These are phyloP conservation scores for Westerdykella sp. DNA, from an alignment of 2,329 filamentous ascomycete genomes.

Conservation along the genomic window DNA sequence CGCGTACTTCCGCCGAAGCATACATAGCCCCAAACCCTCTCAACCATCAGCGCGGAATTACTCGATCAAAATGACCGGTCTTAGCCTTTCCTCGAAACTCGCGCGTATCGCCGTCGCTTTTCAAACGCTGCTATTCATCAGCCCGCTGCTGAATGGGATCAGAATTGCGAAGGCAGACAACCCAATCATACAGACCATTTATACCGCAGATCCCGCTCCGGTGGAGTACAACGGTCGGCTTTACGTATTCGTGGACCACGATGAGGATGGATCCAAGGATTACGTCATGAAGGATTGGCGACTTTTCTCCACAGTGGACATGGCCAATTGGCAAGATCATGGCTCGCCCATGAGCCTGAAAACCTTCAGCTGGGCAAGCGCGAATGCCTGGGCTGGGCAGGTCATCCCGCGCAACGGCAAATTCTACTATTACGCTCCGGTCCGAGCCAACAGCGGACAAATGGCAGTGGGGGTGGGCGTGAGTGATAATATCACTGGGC, in stretches of 20 bases:
- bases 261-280: slow-evolving; percentile 11
- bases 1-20: neutral
- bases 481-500: slow-evolving; percentile 9
- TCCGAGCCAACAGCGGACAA: slow-evolving; percentile 6
- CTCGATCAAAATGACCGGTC: neutral
- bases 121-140: neutral
- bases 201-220: slow-evolving; percentile 12
- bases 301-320: slow-evolving; percentile 10
- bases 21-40: neutral
- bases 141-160: neutral
- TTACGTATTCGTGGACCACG: slow-evolving; percentile 13
- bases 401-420: slow-evolving; percentile 12
- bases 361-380: slow-evolving; percentile 10
- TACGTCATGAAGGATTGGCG: slow-evolving; percentile 14
- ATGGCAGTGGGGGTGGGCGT: slow-evolving; percentile 14
- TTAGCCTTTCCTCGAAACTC: neutral
- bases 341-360: slow-evolving; percentile 9
- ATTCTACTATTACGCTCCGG: slow-evolving; percentile 15
- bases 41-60: neutral
- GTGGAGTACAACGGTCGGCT: slow-evolving; percentile 11
- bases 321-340: slow-evolving; percentile 15
- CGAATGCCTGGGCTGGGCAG: slow-evolving; percentile 13
- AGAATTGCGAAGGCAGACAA: slow-evolving; percentile 9
- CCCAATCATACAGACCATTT: slow-evolving; percentile 12
- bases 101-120: neutral